Percentiles rank a stretch among this genome's conserved stretches.
Evolutionary conservation across 306 rosid genomes (phyloP).

Genomic region (Inga leiocalycina): DNA sequence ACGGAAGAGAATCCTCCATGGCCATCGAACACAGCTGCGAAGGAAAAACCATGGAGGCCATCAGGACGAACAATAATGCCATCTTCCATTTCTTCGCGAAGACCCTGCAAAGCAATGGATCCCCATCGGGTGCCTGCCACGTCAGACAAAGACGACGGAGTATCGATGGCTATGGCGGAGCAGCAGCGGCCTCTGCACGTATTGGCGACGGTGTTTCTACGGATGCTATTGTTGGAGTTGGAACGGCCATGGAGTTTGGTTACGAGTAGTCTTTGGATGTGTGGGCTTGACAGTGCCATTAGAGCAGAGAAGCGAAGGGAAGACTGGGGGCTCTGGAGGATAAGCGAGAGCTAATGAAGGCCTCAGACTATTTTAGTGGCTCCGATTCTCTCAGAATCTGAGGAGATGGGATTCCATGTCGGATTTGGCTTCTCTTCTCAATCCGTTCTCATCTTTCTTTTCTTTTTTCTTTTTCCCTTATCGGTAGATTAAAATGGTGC

Average conservation of each 20-base stretch:
- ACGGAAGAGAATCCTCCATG: constrained; percentile 89
- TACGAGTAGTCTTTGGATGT: constrained; percentile 60
- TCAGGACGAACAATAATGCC: constrained; percentile 62
- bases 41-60: constrained; percentile 68
- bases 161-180: constrained; percentile 86
- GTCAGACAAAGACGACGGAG: constrained; percentile 67
- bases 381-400: constrained; percentile 42
- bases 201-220: constrained; percentile 33
- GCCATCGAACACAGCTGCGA: constrained; percentile 96
- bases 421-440: too few species aligned
- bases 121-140: constrained; percentile 80
- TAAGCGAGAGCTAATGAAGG: constrained; percentile 62
- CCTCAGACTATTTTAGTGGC: constrained; percentile 82
- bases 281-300: constrained; percentile 87
- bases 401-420: constrained; percentile 16
- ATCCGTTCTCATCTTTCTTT: too few species aligned
- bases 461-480: too few species aligned
- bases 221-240: constrained; percentile 30
- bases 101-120: constrained; percentile 76
- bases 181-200: constrained; percentile 48
- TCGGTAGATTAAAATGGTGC: too few species aligned
- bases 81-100: constrained; percentile 94
- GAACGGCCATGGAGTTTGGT: constrained; percentile 46
- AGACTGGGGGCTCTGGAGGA: constrained; percentile 41
- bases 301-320: constrained; percentile 2